Conservation (phyloP, 148 eudicot species). For the Selenicereus undatus region DNA sequence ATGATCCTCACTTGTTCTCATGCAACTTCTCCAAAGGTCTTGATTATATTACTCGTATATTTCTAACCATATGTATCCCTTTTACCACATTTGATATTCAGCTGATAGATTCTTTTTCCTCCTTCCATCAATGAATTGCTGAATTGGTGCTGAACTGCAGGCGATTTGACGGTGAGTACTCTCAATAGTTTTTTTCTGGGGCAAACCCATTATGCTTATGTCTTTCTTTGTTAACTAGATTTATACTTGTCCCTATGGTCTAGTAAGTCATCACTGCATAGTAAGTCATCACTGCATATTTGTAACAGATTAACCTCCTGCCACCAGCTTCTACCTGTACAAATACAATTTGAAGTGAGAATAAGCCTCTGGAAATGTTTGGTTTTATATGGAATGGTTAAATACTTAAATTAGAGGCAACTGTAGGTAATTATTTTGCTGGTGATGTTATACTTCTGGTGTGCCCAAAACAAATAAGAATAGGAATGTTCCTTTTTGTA, state of each 20-base stretch:
- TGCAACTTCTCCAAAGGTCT: conserved; percentile 73
- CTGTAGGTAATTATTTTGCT: no score
- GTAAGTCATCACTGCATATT: background rate
- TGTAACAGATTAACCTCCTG: no score
- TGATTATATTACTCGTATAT: conserved; percentile 11
- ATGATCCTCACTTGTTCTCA: conserved; percentile 85
- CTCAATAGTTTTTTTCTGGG: background rate
- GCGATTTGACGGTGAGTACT: conserved; percentile 70
- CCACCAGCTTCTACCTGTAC: no score
- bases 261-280: background rate
- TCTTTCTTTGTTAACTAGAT: background rate
- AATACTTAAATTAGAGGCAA: no score
- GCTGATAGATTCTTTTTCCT: conserved; percentile 26
- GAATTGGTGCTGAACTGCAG: conserved; percentile 38
- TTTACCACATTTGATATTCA: conserved; percentile 15
- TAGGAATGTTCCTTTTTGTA: no score
- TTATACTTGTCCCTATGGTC: background rate
- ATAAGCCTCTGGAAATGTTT: background rate
- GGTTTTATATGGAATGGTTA: background rate
- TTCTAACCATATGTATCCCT: background rate
- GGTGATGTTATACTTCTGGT: no score
- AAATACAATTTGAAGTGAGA: background rate
- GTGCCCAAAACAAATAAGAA: no score
- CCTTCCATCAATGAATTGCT: conserved; percentile 26
- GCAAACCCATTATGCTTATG: no score